Percentiles rank a stretch among this genome's conserved stretches.
These are phyloP conservation scores for Vitis hybrid DNA, from an alignment of 177 flowering plant species.

Conservation along the genomic window DNA sequence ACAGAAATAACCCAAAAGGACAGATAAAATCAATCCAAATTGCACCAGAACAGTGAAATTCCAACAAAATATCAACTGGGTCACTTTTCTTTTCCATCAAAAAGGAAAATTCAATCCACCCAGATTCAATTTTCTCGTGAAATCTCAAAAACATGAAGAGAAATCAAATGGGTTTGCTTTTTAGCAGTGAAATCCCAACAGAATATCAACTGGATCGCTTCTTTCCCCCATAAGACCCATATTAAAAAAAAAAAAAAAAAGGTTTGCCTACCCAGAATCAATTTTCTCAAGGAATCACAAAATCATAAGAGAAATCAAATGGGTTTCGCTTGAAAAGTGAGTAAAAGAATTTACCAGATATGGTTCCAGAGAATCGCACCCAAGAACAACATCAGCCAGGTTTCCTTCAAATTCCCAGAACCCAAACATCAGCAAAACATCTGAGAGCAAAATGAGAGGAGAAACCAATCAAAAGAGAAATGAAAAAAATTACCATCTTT, in stretches of 20 bases:
- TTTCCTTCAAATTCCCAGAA: conserved; percentile 44
- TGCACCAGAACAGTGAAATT: no score
- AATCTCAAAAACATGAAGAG: neutral
- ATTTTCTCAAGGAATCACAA: no score
- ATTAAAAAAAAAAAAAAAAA: no score
- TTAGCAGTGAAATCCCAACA: no score
- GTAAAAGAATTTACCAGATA: conserved; percentile 44
- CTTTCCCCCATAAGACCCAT: no score
- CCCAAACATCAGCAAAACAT: neutral
- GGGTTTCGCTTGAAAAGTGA: no score
- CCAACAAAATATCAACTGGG: no score
- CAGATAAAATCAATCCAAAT: neutral
- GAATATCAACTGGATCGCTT: no score
- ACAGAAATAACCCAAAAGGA: neutral
- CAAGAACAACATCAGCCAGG: conserved; percentile 85
- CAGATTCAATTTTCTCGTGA: neutral
- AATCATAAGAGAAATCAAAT: no score
- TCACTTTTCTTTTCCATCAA: no score
- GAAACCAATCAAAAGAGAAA: neutral
- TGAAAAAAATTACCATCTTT: conserved; percentile 47
- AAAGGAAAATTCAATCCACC: neutral
- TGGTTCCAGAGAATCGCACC: conserved; percentile 84
- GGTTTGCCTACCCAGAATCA: no score
- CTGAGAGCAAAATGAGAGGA: neutral
- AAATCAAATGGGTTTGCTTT: no score